These are phyloP conservation scores for Backusella tuberculispora DNA, from an alignment of 192 early-diverging fungal species.

Conservation along the genomic window DNA sequence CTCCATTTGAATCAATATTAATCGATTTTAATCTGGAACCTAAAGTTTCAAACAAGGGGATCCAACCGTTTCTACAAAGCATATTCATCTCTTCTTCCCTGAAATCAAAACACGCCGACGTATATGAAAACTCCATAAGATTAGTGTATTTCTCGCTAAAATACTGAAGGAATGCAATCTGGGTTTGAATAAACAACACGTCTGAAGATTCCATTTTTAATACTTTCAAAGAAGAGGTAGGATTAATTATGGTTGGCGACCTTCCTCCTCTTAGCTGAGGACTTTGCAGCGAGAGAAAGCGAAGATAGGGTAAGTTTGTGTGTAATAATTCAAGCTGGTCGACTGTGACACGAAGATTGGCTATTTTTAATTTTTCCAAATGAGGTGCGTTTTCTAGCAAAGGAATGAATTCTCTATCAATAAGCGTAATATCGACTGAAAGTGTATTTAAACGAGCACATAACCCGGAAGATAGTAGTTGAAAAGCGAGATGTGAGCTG, in stretches of 20 bases:
- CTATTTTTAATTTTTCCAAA: conserved; percentile 17
- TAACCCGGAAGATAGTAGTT: neutral
- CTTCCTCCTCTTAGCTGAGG: neutral
- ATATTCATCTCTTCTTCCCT: neutral
- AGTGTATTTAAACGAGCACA: neutral
- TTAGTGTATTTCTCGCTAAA: neutral
- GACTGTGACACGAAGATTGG: neutral
- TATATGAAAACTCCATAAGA: neutral
- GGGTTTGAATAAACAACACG: neutral
- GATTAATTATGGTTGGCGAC: neutral
- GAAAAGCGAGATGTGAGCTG: neutral
- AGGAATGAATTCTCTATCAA: conserved; percentile 1
- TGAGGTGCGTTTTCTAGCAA: neutral
- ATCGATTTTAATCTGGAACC: neutral
- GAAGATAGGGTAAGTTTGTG: neutral
- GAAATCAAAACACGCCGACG: neutral
- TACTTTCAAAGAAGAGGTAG: neutral
- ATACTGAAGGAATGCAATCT: neutral
- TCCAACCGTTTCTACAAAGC: neutral
- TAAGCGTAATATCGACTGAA: neutral
- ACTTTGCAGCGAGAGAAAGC: neutral
- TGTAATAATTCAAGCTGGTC: neutral
- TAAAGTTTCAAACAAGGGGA: neutral
- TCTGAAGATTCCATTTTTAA: neutral
- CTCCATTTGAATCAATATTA: neutral